phyloP scores from a whole-genome alignment of 192 early-diverging fungal genomes.

The Podila epigama region DNA sequence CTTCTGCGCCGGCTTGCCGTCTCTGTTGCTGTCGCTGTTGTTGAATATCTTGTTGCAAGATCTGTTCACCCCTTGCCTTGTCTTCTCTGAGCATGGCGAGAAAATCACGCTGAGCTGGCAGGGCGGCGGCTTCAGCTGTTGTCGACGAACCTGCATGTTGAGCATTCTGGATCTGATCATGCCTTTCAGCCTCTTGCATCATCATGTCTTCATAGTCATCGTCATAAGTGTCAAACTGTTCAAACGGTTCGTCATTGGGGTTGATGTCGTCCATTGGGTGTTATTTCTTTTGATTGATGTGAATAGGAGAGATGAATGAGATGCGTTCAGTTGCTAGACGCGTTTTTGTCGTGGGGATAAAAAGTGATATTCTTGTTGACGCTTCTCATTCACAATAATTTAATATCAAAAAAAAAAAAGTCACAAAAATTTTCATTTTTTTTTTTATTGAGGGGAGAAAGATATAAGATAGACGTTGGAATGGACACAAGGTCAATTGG shows the following conservation, averaged over 20 bases:
- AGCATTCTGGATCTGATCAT: slow-evolving; percentile 6
- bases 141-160: background rate
- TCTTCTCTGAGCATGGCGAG: slow-evolving; percentile 17
- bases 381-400: too few relatives aligned
- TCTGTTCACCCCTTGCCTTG: background rate
- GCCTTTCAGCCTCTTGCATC: slow-evolving; percentile 29
- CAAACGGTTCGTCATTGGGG: slow-evolving; percentile 33
- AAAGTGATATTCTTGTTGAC: too few relatives aligned
- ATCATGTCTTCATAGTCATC: slow-evolving; percentile 32
- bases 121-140: background rate
- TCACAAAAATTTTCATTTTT: background rate
- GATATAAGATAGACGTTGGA: too few relatives aligned
- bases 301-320: background rate
- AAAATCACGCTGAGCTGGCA: slow-evolving; percentile 29
- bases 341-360: background rate
- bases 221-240: slow-evolving; percentile 36
- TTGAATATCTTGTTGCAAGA: background rate
- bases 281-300: background rate
- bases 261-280: slow-evolving; percentile 22
- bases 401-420: too few relatives aligned
- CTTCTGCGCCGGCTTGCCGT: background rate
- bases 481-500: too few relatives aligned
- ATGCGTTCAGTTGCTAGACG: background rate
- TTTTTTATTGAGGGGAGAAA: too few relatives aligned
- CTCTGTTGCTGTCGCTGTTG: background rate